phyloP scores from a whole-genome alignment of 495 filamentous ascomycete species.

The Parachaetomium inaequale region DNA sequence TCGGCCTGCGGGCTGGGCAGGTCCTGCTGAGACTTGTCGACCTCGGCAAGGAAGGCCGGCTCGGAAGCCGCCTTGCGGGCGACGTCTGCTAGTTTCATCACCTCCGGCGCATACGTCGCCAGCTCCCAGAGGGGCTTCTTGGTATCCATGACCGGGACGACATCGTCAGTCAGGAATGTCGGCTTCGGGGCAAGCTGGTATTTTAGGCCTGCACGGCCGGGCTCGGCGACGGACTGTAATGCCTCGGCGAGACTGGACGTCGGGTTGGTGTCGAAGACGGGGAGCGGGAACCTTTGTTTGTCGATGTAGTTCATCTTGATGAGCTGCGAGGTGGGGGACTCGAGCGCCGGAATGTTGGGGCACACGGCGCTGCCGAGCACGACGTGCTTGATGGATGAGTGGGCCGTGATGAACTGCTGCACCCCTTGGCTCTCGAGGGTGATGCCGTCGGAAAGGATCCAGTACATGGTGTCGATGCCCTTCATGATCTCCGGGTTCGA shows the following conservation, averaged over 20 bases:
- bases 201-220: slow-evolving; percentile 37
- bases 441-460: slow-evolving; percentile 74
- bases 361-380: slow-evolving; percentile 68
- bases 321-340: slow-evolving; percentile 57
- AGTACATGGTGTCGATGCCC: slow-evolving; percentile 67
- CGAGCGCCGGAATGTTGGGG: slow-evolving; percentile 67
- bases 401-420: slow-evolving; percentile 62
- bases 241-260: slow-evolving; percentile 13
- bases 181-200: slow-evolving; percentile 66
- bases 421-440: slow-evolving; percentile 53
- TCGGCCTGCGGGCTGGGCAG: slow-evolving; percentile 71
- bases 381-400: slow-evolving; percentile 63
- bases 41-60: slow-evolving; percentile 37
- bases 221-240: slow-evolving; percentile 21
- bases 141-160: slow-evolving; percentile 54
- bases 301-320: slow-evolving; percentile 69
- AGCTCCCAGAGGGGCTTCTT: slow-evolving; percentile 38
- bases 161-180: slow-evolving; percentile 46
- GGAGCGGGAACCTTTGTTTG: slow-evolving; percentile 61
- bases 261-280: slow-evolving; percentile 51
- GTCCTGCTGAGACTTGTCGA: slow-evolving; percentile 46
- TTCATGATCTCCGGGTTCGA: slow-evolving; percentile 57
- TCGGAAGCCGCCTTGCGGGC: slow-evolving; percentile 43
- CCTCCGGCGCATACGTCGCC: slow-evolving; percentile 34
- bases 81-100: slow-evolving; percentile 48